Conservation (phyloP, 2,329 filamentous ascomycete species). For the Blastomyces parvus region DNA sequence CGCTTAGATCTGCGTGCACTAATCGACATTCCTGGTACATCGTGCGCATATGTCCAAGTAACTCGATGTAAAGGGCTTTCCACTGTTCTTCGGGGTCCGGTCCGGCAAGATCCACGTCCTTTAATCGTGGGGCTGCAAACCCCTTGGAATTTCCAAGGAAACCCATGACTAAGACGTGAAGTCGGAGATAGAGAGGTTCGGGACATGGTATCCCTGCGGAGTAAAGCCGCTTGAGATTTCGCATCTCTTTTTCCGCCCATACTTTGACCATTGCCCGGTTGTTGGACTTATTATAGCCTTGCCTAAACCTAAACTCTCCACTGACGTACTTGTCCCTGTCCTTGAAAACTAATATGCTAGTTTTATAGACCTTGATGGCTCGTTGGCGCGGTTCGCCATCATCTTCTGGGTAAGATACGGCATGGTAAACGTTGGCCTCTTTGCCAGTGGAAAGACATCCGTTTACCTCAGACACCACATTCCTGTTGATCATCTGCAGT, state of each 20-base stretch:
- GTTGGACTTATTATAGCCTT: slow-evolving; percentile 87
- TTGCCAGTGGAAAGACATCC: slow-evolving; percentile 95
- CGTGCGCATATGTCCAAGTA: slow-evolving; percentile 78
- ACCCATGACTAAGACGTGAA: slow-evolving; percentile 93
- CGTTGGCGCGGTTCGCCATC: slow-evolving; percentile 53
- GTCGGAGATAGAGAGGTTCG: slow-evolving; percentile 75
- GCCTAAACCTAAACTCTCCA: slow-evolving; percentile 84
- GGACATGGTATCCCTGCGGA: slow-evolving; percentile 80
- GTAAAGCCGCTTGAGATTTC: slow-evolving; percentile 79
- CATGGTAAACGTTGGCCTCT: slow-evolving; percentile 96
- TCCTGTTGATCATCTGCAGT: slow-evolving; percentile 89
- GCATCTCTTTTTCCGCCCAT: slow-evolving; percentile 98
- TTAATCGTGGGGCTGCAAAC: slow-evolving; percentile 76
- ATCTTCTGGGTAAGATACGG: slow-evolving; percentile 53
- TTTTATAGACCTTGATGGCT: slow-evolving; percentile 99
- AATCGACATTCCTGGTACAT: slow-evolving; percentile 88
- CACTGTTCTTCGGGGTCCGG: slow-evolving; percentile 63
- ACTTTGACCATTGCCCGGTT: slow-evolving; percentile 96
- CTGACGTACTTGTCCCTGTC: slow-evolving; percentile 93
- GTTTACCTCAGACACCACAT: slow-evolving; percentile 81
- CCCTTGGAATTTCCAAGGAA: slow-evolving; percentile 84
- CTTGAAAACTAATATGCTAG: slow-evolving; percentile 93
- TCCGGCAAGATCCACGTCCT: slow-evolving; percentile 67
- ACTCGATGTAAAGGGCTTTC: slow-evolving; percentile 68
- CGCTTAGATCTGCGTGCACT: slow-evolving; percentile 91